Base-by-base conservation (phyloP, 2,329 filamentous ascomycete genomes). In the Hypoxylon sp. region DNA sequence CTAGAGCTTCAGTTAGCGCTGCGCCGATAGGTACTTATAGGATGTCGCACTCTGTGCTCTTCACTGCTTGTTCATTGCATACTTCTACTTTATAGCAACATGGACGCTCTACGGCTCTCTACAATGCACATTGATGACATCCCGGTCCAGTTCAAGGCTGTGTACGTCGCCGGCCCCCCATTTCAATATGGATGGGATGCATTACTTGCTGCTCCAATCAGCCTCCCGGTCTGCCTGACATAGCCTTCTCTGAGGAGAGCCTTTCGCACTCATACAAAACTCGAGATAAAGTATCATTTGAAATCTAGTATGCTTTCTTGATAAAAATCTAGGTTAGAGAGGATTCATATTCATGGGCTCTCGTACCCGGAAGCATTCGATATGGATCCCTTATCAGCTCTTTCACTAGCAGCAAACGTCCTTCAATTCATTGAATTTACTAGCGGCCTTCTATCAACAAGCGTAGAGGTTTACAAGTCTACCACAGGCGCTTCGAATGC, bases 401-500 rank as follows among this genome's bases (percentile, higher is more conserved):
- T 65, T 3, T 53, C 62, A 6, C 21, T 65, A 11, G 62, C 55
- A 7, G 62, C 39, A 17, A 60, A 51, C 47, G 15, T 65, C 8
- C 54, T 64, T 48, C 62, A 64, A 17, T 64, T 64, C 48, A 64
- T 64, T 19, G 48, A 64, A 17, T 64, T 59, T 50, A 50, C 48
- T 8, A 48, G 42, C 1, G 32, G 31, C 13, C 29, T 65, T 2
- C 21, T 65, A 10, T 58, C 54, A 13, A 47, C 37, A 7, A 57
- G 46, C 19, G 47, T 52, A 15, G 53, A 63, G 27, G 47, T 63
- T 37, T 63, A 63, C 24, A 63, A 51, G 6, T 63, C 60, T 35
- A 15, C 53, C 19, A 57, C 46, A 17, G 59, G 59, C 31, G 31
- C 59, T 1, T 39, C 19, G 4, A 13, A 37, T 44, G 21, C 59